Evolutionary conservation across 176 grass and related monocot genomes (phyloP), one percentile per base, ranked within the genome.

Genomic region (Oryza longistaminata): DNA sequence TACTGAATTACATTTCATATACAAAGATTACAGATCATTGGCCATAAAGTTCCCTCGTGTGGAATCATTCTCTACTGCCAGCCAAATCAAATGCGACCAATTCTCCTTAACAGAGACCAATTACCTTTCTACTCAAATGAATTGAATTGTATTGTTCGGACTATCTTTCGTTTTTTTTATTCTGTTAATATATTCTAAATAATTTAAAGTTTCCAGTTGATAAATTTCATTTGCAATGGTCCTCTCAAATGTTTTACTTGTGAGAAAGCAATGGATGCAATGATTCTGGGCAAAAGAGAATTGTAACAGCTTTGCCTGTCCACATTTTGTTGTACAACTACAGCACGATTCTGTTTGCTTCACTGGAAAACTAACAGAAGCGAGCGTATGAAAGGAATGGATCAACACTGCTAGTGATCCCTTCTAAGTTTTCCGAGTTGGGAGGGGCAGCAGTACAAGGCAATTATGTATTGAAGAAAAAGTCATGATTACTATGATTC

Each of bases 311-410:
- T n/a, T n/a, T n/a, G n/a, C n/a, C 87, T 77, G 95, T 98, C 88
- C 93, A n/a, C 93, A 49, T 98, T 92, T 88, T 98, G 81, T 73
- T 98, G 75, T 98, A 98, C 83, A 98, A 98, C 68, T n/a, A n/a
- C n/a, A n/a, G n/a, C n/a, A n/a, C n/a, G n/a, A n/a, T n/a, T n/a
- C n/a, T n/a, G n/a, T n/a, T n/a, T n/a, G n/a, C n/a, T n/a, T n/a
- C n/a, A n/a, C n/a, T n/a, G n/a, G n/a, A n/a, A n/a, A n/a, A n/a
- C n/a, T n/a, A n/a, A n/a, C n/a, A n/a, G n/a, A n/a, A n/a, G n/a
- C n/a, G n/a, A n/a, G n/a, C n/a, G n/a, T n/a, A n/a, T n/a, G n/a
- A 98, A 77, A 90, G 91, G 70, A 93, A 66, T 29, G 89, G 89
- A 52, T 86, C 83, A n/a, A n/a, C 66, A 79, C 85, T 35, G n/a